Evolutionary conservation across 2,329 filamentous ascomycete species (phyloP), one percentile per base, ranked within the genome.

Genomic region (Aspergillus ibericus): DNA sequence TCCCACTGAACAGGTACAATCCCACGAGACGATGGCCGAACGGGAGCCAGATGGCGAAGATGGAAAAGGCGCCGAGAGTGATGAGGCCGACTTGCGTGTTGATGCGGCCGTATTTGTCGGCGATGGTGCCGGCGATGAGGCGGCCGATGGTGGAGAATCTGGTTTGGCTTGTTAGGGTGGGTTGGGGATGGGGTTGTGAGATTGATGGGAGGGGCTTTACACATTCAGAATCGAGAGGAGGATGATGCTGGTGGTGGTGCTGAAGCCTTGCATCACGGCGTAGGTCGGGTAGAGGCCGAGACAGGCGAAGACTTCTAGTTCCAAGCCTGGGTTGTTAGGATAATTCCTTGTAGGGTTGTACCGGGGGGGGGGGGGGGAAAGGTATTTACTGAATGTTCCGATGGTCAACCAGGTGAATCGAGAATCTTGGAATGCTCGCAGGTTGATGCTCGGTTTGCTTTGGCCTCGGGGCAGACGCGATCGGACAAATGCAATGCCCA

Each of bases 21-120:
- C 72, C 74, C 0, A 67, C 66, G 0, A 77, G 60, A 1, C 71
- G 71, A 13, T 72, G 70, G 1, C 61, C 68, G 56, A 72, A 71
- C 2, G 69, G 53, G 47, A 70, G 70, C 3, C 70, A 59, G n/a
- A 82, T 70, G 0, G 71, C 70, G 1, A 78, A 77, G 18, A 79
- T 80, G 10, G 75, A 69, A 7, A 80, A 35, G 0, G 76, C 63
- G 0, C 71, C 75, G 5, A 70, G 50, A 0, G 70, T 57, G 18
- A 79, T 73, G 57, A 77, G 70, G 10, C 69, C 56, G 8, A 76
- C 67, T 0, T 81, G 72, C 0, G 79, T 75, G 59, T 82, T 82
- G 50, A 82, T 77, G 5, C 78, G 76, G 0, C 81, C 81, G 35
- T 80, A 70, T 13, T 67, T 68, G 55, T 82, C 81, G 2, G 76